phyloP scores from a whole-genome alignment of 164 flowering plant genomes.

The Tetracentron sinense region DNA sequence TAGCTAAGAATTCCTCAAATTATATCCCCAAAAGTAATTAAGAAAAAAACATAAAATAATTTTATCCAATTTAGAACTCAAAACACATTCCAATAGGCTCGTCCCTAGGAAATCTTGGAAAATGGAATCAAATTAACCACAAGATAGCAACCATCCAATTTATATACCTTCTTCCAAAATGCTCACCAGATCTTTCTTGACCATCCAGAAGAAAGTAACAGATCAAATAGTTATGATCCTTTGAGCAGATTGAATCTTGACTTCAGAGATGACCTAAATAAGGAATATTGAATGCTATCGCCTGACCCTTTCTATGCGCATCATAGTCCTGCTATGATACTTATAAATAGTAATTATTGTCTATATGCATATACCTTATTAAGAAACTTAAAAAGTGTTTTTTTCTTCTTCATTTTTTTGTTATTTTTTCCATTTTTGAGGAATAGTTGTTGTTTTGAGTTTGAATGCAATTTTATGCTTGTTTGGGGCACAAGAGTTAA shows the following conservation, averaged over 20 bases:
- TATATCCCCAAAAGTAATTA: too few species aligned
- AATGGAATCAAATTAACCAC: not conserved
- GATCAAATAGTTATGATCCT: not conserved
- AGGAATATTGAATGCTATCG: not conserved
- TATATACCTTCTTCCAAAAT: not conserved
- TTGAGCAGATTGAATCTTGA: not conserved
- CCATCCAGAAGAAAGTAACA: too few species aligned
- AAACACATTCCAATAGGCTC: too few species aligned
- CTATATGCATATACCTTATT: too few species aligned
- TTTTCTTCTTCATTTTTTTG: too few species aligned
- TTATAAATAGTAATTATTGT: too few species aligned
- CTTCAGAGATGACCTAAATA: not conserved
- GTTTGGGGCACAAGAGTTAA: not conserved
- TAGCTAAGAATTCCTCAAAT: too few species aligned
- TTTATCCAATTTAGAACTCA: too few species aligned
- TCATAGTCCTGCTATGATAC: not conserved
- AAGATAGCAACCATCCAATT: not conserved
- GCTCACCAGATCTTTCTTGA: not conserved
- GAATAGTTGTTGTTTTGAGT: not conserved
- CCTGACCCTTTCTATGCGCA: not conserved
- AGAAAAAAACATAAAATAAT: too few species aligned
- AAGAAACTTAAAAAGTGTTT: too few species aligned
- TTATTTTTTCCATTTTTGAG: not conserved
- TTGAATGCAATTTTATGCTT: not conserved
- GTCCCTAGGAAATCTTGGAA: not conserved